Evolutionary conservation across 148 eudicot genomes (phyloP), one percentile per base, ranked within the genome.

Genomic region (Rhododendron vialii): DNA sequence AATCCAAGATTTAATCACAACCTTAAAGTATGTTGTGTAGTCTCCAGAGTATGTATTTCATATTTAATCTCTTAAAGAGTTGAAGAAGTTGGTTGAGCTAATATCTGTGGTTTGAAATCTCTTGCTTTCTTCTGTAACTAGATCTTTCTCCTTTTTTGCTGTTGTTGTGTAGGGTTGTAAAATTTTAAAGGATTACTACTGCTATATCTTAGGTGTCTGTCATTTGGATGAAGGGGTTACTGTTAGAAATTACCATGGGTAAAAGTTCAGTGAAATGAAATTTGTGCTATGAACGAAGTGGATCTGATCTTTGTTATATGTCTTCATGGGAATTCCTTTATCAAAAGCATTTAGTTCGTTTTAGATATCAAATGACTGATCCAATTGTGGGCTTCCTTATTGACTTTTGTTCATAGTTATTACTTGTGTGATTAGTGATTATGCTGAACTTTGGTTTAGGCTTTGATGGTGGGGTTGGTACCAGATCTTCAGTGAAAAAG

Each of bases 21-120:
- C 76, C 76, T 30, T 71, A 71, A 33, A 3, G 20, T 71, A 14
- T 30, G 76, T 5, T 33, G 41, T 71, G 76, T 20, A 59, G 22
- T 59, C 65, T 22, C 65, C 65, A 7, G 65, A 20, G 20, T 3
- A 30, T 14, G 38, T 71, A 4, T 6, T 71, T 26, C 14, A 28
- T 28, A 22, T 59, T 41, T 61, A 15, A 65, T 65, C 48, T 51
- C 20, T 50, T 33, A 1, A 57, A 80, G 22, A 78, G 65, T 81
- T n/a, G 77, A 83, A 83, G 57, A 41, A 22, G 57, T 76, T 76
- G 9, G 15, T 83, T 69, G 59, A 83, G 78, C 85, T 83, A 28
- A 28, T 65, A 26, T 69, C n/a, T 63, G 76, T 83, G 75, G 75
- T 17, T 83, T 63, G 24, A 33, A 55, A 59, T 15, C 24, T 80